A percentile compares a stretch with the other conserved stretches of the same genome.
Conservation (phyloP, 2,329 filamentous ascomycete species). For the Nemania abortiva region DNA sequence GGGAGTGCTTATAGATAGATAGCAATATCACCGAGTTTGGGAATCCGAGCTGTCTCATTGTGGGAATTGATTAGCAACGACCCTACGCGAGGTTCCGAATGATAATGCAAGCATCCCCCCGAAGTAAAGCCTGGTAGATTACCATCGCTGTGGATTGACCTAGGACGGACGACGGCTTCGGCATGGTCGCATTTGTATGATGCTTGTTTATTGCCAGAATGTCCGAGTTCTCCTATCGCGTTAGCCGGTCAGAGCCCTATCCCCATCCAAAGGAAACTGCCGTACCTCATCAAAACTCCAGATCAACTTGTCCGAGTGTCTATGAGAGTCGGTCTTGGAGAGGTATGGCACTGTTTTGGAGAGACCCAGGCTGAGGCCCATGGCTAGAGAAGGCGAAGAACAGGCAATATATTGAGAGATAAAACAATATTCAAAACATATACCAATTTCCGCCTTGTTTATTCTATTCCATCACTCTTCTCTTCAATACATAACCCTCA, state of each 20-base stretch:
- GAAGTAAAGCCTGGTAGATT: background rate
- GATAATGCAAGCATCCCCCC: background rate
- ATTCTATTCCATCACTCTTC: constrained; percentile 29
- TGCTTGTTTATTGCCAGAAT: background rate
- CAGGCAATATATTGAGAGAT: constrained; percentile 15
- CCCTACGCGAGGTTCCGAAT: background rate
- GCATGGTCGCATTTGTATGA: background rate
- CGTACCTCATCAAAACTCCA: background rate
- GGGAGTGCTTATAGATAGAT: constrained; percentile 3
- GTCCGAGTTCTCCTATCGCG: background rate
- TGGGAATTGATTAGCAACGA: constrained; percentile 8
- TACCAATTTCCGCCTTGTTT: constrained; percentile 16
- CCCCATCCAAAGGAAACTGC: background rate
- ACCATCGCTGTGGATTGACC: background rate
- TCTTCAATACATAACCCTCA: background rate
- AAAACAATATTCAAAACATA: constrained; percentile 16
- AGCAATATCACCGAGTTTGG: background rate
- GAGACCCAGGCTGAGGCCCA: background rate
- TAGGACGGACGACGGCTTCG: background rate
- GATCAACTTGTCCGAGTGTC: background rate
- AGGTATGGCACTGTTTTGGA: background rate
- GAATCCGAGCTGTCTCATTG: background rate
- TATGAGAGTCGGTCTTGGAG: background rate
- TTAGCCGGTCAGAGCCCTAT: background rate
- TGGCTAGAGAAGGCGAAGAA: background rate